Percentiles rank a stretch among this genome's conserved stretches.
Evolutionary conservation across 192 early-diverging fungal species (phyloP).

Genomic region (Coemansia sp.): DNA sequence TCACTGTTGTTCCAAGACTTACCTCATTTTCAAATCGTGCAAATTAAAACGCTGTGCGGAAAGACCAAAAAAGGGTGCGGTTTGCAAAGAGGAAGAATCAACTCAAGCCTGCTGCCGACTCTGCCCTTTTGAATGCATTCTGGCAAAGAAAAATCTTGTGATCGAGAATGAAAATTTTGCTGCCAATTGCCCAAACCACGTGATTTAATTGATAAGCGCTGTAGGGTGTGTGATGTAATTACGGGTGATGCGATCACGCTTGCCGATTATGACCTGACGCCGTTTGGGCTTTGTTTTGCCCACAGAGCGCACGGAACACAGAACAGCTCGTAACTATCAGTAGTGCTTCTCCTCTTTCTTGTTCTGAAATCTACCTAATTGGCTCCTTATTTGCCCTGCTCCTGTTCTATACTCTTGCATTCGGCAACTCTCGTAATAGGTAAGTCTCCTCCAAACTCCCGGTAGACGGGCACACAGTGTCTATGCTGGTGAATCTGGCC

Average conservation of each 20-base stretch:
- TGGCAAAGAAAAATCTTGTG: not conserved
- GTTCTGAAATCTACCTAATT: slow-evolving; percentile 4
- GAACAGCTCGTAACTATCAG: not conserved
- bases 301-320: not conserved
- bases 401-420: slow-evolving; percentile 8
- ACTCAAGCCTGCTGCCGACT: not conserved
- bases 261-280: not conserved
- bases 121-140: not conserved
- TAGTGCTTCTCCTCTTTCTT: not conserved
- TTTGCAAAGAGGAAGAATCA: slow-evolving; percentile 13
- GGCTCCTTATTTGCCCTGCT: slow-evolving; percentile 5
- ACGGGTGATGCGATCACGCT: not conserved
- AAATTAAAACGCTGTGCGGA: slow-evolving; percentile 14
- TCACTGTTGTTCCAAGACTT: slow-evolving; percentile 7
- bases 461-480: not conserved
- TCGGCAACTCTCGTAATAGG: slow-evolving; percentile 3
- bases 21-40: slow-evolving; percentile 24
- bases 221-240: slow-evolving; percentile 18
- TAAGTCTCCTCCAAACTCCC: not conserved
- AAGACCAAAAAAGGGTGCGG: slow-evolving; percentile 4
- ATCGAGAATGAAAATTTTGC: slow-evolving; percentile 1
- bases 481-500: not conserved
- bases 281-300: not conserved
- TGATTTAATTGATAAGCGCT: slow-evolving; percentile 7
- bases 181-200: not conserved